Conservation (phyloP, 179 eudicot genomes). For the Heliamphora pulchella region DNA sequence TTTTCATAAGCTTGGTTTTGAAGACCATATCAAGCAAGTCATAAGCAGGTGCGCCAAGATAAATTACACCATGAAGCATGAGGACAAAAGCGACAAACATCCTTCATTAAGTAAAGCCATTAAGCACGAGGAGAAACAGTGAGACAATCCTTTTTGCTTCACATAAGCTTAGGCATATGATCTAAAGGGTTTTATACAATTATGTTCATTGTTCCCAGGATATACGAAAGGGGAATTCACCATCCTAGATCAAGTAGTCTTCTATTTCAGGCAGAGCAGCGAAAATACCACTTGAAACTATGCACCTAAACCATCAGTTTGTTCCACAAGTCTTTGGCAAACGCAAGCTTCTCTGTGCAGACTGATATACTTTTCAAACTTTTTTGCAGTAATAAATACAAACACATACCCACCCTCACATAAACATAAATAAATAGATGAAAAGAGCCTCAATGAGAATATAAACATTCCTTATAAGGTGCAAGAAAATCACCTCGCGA, state of each 20-base stretch:
- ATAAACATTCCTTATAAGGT: conserved; percentile 5
- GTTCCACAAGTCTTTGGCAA: background rate
- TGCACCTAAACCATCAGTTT: background rate
- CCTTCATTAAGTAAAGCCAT: background rate
- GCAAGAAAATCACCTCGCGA: conserved; percentile 42
- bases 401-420: background rate
- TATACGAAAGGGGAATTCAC: background rate
- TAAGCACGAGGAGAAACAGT: background rate
- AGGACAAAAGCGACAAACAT: background rate
- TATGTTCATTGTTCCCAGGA: background rate
- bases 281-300: background rate
- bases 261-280: background rate
- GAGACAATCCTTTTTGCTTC: background rate
- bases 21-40: background rate
- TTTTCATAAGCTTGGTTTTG: background rate
- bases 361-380: background rate
- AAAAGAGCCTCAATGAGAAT: background rate
- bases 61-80: background rate
- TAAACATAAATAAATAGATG: background rate
- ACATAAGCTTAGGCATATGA: background rate
- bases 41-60: background rate
- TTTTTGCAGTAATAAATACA: background rate
- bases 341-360: conserved; percentile 4
- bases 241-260: background rate
- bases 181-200: background rate